Conservation (phyloP, 495 filamentous ascomycete species). For the Penicillium bovifimosum region DNA sequence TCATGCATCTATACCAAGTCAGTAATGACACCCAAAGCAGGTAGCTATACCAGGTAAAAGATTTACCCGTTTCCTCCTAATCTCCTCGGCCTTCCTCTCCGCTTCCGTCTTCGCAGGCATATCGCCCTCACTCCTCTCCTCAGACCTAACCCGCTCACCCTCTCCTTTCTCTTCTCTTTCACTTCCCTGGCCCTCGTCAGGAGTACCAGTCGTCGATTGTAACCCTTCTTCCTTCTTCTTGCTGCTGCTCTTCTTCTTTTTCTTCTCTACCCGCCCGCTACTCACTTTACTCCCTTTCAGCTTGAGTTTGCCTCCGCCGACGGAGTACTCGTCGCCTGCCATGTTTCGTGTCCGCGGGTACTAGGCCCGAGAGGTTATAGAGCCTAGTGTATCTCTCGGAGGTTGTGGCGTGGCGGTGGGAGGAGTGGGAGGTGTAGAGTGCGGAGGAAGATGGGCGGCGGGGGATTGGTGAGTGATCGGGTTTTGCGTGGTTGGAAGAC, state of each 20-base stretch:
- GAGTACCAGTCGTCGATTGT: not conserved
- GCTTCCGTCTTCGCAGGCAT: slow-evolving; percentile 70
- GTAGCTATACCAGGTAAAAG: slow-evolving; percentile 3
- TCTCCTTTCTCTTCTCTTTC: slow-evolving; percentile 1
- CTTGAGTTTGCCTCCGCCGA: slow-evolving; percentile 64
- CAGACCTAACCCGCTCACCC: slow-evolving; percentile 3
- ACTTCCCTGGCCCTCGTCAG: not conserved
- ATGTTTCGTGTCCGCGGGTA: slow-evolving; percentile 3
- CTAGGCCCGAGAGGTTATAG: no score
- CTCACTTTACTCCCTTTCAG: slow-evolving; percentile 68
- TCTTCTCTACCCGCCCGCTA: slow-evolving; percentile 46
- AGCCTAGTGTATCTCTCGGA: not conserved
- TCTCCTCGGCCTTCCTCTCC: slow-evolving; percentile 74
- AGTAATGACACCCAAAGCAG: not conserved
- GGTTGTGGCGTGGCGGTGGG: slow-evolving; percentile 1
- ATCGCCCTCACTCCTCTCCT: not conserved
- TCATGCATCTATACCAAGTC: slow-evolving; percentile 52
- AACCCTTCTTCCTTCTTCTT: slow-evolving; percentile 21
- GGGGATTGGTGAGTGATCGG: not conserved
- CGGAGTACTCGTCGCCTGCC: slow-evolving; percentile 60
- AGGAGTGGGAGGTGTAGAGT: slow-evolving; percentile 3
- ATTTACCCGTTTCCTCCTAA: slow-evolving; percentile 66
- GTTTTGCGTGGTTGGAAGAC: not conserved
- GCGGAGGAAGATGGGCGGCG: slow-evolving; percentile 23
- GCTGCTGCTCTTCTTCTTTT: slow-evolving; percentile 60